A percentile compares a stretch with the other conserved stretches of the same genome.
Conservation (phyloP, 441 rosid species). For the Theobroma grandiflorum region DNA sequence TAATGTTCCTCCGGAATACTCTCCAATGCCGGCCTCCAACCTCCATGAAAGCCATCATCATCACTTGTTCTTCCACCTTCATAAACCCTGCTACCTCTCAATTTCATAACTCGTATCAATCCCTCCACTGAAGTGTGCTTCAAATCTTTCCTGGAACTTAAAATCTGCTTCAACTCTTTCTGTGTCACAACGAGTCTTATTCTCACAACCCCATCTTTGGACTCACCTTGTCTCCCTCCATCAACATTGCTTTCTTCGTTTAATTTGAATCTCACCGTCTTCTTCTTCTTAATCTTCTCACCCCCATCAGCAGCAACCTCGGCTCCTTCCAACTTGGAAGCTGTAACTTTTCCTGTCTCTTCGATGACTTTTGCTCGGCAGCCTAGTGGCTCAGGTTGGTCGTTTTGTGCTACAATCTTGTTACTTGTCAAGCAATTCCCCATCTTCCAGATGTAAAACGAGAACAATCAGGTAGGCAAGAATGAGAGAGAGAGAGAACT, state of each 20-base stretch:
- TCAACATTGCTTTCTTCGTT: constrained; percentile 21
- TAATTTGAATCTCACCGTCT: constrained; percentile 38
- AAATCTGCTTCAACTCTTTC: constrained; percentile 60
- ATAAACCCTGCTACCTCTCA: constrained; percentile 39
- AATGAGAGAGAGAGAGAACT: constrained; percentile 22
- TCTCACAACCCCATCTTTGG: constrained; percentile 48
- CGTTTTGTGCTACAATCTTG: constrained; percentile 25
- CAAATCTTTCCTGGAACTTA: constrained; percentile 38
- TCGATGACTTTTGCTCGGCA: constrained; percentile 10
- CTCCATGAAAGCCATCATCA: constrained; percentile 2
- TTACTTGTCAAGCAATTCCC: constrained; percentile 48
- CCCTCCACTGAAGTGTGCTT: constrained; percentile 46
- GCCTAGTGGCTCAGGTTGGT: constrained; percentile 6
- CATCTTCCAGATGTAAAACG: constrained; percentile 37
- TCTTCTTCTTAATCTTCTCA: constrained; percentile 25
- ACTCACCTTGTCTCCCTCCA: constrained; percentile 25
- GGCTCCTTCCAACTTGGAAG: background rate
- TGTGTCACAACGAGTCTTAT: constrained; percentile 64
- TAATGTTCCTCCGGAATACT: constrained; percentile 70
- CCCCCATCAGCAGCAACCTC: constrained; percentile 10
- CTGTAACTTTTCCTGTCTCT: constrained; percentile 1
- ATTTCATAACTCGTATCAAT: constrained; percentile 47
- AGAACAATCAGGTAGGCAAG: background rate
- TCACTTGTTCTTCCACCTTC: constrained; percentile 5
- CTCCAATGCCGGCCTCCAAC: constrained; percentile 68